Percentiles rank a stretch among this genome's conserved stretches.
phyloP scores from a whole-genome alignment of 192 early-diverging fungal genomes.

The Gamsiella multidivaricata region DNA sequence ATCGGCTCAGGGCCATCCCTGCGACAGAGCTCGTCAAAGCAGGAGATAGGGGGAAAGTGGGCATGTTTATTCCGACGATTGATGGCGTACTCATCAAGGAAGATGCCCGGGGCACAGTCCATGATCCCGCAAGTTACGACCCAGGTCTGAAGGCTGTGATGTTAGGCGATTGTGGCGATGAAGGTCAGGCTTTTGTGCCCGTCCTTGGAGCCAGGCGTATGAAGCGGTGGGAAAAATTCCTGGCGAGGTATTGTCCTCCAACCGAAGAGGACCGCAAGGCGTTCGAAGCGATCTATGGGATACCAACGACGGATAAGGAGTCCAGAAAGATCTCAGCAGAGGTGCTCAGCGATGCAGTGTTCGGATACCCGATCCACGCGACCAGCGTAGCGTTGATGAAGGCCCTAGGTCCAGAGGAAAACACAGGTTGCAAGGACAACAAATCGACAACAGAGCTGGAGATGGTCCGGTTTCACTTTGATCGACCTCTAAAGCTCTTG shows the following conservation, averaged over 20 bases:
- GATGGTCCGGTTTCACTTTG: constrained; percentile 38
- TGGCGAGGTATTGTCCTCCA: constrained; percentile 2
- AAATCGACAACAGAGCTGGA: background rate
- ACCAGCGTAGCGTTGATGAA: constrained; percentile 21
- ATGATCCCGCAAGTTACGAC: constrained; percentile 9
- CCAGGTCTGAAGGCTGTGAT: constrained; percentile 7
- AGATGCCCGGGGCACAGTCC: background rate
- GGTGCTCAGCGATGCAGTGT: constrained; percentile 18
- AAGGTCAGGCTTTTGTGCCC: constrained; percentile 10
- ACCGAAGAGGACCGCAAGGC: background rate
- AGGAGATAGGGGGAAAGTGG: constrained; percentile 1
- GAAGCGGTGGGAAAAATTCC: constrained; percentile 16
- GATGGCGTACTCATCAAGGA: constrained; percentile 1
- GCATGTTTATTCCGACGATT: constrained; percentile 23
- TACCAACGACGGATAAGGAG: constrained; percentile 8
- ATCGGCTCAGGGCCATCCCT: constrained; percentile 1
- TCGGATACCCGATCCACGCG: constrained; percentile 23
- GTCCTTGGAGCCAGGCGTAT: constrained; percentile 3
- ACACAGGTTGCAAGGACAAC: background rate
- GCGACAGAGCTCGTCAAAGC: constrained; percentile 19
- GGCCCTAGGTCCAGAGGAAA: background rate
- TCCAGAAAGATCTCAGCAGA: constrained; percentile 16
- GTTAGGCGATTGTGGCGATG: constrained; percentile 19
- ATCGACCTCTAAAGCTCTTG: constrained; percentile 26
- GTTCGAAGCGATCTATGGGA: constrained; percentile 20